Conservation (phyloP, 2,329 filamentous ascomycete genomes). For the Phoma sp. region DNA sequence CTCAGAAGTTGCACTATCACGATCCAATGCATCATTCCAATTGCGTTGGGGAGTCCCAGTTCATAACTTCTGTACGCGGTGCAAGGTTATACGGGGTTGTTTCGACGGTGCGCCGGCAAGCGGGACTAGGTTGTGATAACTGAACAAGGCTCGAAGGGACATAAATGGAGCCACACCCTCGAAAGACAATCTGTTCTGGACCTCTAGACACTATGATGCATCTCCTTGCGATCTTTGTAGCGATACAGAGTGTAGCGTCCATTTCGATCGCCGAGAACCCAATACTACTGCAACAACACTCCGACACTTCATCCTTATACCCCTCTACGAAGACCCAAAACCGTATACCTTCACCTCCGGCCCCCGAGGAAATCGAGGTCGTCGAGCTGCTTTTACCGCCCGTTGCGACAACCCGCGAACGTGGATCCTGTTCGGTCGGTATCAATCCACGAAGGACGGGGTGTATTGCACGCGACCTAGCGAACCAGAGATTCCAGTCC, state of each 20-base stretch:
- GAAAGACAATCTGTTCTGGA: neutral
- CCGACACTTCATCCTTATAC: neutral
- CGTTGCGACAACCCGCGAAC: conserved; percentile 27
- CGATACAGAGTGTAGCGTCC: neutral
- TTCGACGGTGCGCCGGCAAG: too few species aligned
- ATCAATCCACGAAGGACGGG: conserved; percentile 49
- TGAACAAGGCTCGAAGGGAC: too few species aligned
- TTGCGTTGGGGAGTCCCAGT: too few species aligned
- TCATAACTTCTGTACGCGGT: too few species aligned
- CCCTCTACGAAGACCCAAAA: neutral
- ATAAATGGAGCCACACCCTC: neutral
- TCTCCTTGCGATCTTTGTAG: neutral
- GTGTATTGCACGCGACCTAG: conserved; percentile 39
- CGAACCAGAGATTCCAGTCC: conserved; percentile 28
- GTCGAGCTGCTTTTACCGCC: conserved; percentile 50
- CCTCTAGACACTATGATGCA: neutral
- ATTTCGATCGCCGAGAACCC: neutral
- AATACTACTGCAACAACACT: neutral
- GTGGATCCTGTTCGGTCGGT: conserved; percentile 42
- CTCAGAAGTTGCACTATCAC: too few species aligned
- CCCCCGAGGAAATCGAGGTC: conserved; percentile 31
- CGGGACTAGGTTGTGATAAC: too few species aligned
- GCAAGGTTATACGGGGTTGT: too few species aligned
- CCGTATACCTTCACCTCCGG: neutral
- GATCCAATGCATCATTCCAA: too few species aligned